phyloP scores from a whole-genome alignment of 2,329 filamentous ascomycete genomes.

The Colletotrichum incanum region DNA sequence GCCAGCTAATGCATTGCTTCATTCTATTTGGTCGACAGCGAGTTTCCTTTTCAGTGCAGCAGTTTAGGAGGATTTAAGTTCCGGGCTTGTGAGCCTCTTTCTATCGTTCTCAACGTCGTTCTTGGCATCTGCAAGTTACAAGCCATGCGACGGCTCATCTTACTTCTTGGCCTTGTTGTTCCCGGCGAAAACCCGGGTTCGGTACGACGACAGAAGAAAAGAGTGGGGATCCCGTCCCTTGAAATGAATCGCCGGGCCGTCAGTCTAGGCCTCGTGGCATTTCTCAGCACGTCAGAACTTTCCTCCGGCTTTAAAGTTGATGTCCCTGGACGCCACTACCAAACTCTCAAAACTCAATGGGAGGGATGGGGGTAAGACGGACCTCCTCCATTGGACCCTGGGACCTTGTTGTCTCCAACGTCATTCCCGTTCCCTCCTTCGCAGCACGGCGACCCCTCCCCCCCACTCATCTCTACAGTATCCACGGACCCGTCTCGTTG shows the following conservation, averaged over 20 bases:
- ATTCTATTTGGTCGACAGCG: not conserved
- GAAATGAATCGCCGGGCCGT: slow-evolving; percentile 15
- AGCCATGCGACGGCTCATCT: not conserved
- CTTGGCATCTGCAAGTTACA: not conserved
- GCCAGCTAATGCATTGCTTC: not conserved
- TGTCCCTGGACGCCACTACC: not conserved
- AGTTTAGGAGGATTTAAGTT: not conserved
- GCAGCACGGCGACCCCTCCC: not conserved
- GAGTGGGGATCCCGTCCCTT: not conserved
- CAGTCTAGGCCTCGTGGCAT: slow-evolving; percentile 34
- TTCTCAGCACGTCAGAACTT: slow-evolving; percentile 39
- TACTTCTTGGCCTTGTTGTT: not conserved
- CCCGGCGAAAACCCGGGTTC: slow-evolving; percentile 26
- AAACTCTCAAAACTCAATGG: not conserved
- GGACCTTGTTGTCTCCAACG: slow-evolving; percentile 17
- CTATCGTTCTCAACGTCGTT: too few relatives aligned
- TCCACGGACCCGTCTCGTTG: slow-evolving; percentile 33
- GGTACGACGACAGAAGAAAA: not conserved
- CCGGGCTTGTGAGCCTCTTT: not conserved
- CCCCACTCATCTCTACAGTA: slow-evolving; percentile 18
- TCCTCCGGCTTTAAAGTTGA: slow-evolving; percentile 30
- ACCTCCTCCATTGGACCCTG: not conserved
- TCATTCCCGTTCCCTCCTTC: slow-evolving; percentile 8
- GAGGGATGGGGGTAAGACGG: not conserved
- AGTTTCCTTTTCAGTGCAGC: not conserved